These are phyloP conservation scores for Asterella californica DNA, from an alignment of 225 moss, liverwort and hornwort species.

Conservation along the genomic window DNA sequence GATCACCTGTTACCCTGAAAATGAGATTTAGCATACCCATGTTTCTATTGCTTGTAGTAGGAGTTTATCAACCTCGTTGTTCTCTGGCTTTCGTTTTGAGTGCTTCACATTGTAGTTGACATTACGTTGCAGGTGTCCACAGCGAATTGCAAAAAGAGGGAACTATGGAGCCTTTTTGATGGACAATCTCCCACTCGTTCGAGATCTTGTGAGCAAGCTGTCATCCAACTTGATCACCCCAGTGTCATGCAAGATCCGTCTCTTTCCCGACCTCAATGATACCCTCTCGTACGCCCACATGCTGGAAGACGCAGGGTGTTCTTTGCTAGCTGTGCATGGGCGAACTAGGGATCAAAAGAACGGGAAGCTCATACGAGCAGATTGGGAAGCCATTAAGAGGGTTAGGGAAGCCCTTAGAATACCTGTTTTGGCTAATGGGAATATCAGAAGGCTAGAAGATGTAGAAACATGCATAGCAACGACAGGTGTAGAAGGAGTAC, in stretches of 20 bases:
- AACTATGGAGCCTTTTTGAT: slow-evolving; percentile 97
- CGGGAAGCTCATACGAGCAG: slow-evolving; percentile 69
- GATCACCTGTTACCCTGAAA: slow-evolving; percentile 13
- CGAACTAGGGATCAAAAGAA: slow-evolving; percentile 95
- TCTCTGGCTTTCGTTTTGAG: background rate
- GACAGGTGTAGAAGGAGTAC: slow-evolving; percentile 88
- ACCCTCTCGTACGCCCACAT: slow-evolving; percentile 82
- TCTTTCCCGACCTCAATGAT: slow-evolving; percentile 79
- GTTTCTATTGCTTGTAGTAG: background rate
- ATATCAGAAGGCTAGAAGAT: slow-evolving; percentile 89
- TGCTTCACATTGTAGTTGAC: background rate
- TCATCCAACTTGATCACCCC: slow-evolving; percentile 67
- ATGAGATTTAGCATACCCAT: background rate
- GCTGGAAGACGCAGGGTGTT: slow-evolving; percentile 94
- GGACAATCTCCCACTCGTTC: slow-evolving; percentile 82
- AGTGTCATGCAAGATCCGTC: slow-evolving; percentile 94
- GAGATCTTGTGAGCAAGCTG: slow-evolving; percentile 67
- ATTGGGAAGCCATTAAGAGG: slow-evolving; percentile 86
- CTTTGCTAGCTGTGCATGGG: slow-evolving; percentile 85
- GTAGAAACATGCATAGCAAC: slow-evolving; percentile 61
- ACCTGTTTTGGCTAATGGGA: slow-evolving; percentile 91
- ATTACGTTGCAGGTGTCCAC: slow-evolving; percentile 68
- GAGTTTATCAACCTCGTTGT: background rate
- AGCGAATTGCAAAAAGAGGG: slow-evolving; percentile 94
- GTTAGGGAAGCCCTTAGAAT: slow-evolving; percentile 72